phyloP scores from a whole-genome alignment of 805 yeast genomes.

The Wickerhamiella spandovensis region DNA sequence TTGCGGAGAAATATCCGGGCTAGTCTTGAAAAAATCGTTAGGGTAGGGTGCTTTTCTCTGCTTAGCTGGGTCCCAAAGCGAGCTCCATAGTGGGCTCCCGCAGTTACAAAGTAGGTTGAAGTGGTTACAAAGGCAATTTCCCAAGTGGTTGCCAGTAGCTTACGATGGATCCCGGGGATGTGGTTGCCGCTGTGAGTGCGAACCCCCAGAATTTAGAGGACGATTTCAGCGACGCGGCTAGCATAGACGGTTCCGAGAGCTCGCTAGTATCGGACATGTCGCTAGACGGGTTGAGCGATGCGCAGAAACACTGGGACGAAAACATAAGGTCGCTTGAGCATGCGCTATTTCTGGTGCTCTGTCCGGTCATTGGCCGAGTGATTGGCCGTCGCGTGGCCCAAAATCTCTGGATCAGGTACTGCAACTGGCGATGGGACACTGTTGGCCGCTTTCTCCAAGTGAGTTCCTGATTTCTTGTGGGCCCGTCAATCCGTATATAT shows the following conservation, averaged over 20 bases:
- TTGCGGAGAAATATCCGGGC: background rate
- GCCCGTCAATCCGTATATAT: background rate
- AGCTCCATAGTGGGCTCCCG: too few species aligned
- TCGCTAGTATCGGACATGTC: background rate
- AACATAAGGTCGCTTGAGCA: conserved; percentile 44
- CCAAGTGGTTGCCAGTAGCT: too few species aligned
- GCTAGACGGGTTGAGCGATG: conserved; percentile 23
- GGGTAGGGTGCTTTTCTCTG: conserved; percentile 2
- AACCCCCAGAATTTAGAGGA: background rate
- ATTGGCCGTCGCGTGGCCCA: conserved; percentile 47
- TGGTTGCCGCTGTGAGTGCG: conserved; percentile 1
- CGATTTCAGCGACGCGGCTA: background rate
- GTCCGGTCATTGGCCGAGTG: conserved; percentile 56
- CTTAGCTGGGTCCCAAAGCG: background rate
- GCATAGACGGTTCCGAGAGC: background rate
- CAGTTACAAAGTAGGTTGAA: too few species aligned
- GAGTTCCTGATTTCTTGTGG: too few species aligned
- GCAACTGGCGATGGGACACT: conserved; percentile 13
- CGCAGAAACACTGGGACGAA: conserved; percentile 68
- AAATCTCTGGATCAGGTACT: conserved; percentile 14
- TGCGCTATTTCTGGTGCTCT: conserved; percentile 39
- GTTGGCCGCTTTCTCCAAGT: background rate
- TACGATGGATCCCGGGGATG: conserved; percentile 5
- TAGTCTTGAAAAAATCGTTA: conserved; percentile 1
- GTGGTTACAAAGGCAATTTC: too few species aligned